Evolutionary conservation across 345 rosid species (phyloP), one percentile per base, ranked within the genome.

Genomic region (Tarenaya hassleriana): DNA sequence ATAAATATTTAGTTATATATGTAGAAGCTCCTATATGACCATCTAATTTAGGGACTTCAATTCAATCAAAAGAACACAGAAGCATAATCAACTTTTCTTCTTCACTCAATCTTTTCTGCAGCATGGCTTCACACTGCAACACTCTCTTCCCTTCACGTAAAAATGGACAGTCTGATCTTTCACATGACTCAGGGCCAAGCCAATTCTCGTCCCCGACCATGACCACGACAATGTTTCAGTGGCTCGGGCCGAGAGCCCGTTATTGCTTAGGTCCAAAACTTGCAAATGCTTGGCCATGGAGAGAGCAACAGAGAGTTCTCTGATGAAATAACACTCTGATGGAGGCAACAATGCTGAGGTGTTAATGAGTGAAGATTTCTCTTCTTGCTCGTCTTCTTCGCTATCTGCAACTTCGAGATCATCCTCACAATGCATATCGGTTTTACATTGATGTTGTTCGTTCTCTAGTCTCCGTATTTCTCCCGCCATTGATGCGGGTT

Each of bases 401-500:
- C 97, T 92, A 56, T 85, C 98, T 20, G 95, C 87, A 52, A 92
- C 94, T 78, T 81, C 85, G 6, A 88, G 81, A 40, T 52, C n/a
- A n/a, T n/a, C 61, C 56, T 64, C 50, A 61, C 62, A 69, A 11
- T 75, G 70, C 8, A 65, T 66, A 70, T 69, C 67, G 54, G 57
- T 29, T 34, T 43, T 68, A 60, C 81, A 76, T 47, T 60, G 16
- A 20, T 19, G 62, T 14, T 61, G 60, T 58, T 57, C 71, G 52
- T 59, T 61, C 10, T 34, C 50, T 14, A 11, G 51, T 34, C 49
- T 68, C 52, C 56, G 62, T 19, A 75, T 11, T 24, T 18, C 47
- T 10, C 39, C 61, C 13, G 24, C 41, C 8, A 16, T 7, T 11
- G 35, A 7, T 41, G 39, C 54, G 16, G 63, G 43, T 46, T 70